Conservation (phyloP, 1,284 basidiomycete species). For the Cystobasidiaceae sp. region DNA sequence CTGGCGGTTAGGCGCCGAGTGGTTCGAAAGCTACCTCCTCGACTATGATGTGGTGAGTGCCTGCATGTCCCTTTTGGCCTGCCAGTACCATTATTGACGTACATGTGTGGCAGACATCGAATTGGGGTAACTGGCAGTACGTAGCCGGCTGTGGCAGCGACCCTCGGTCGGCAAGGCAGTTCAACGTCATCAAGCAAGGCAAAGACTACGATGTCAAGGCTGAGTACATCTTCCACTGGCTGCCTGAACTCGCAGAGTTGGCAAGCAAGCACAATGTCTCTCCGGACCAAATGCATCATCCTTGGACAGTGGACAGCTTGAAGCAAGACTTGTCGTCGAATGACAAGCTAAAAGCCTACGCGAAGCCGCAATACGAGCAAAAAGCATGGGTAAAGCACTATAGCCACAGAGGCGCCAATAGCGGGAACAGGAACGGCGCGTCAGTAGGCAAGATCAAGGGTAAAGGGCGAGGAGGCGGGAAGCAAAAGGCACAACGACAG, state of each 20-base stretch:
- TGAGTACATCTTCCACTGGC: slow-evolving; percentile 51
- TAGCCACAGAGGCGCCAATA: slow-evolving; percentile 15
- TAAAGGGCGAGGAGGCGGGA: neutral
- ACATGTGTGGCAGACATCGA: too few species aligned
- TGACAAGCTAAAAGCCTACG: slow-evolving; percentile 31
- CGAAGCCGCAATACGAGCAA: slow-evolving; percentile 39
- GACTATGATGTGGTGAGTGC: slow-evolving; percentile 47
- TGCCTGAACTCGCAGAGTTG: slow-evolving; percentile 51
- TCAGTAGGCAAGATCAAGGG: neutral
- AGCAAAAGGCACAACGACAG: slow-evolving; percentile 5
- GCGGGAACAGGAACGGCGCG: neutral
- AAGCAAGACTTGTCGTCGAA: neutral
- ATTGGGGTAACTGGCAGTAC: slow-evolving; percentile 52
- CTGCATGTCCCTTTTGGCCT: neutral
- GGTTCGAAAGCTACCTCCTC: slow-evolving; percentile 27
- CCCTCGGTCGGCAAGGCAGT: slow-evolving; percentile 53
- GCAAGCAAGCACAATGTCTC: slow-evolving; percentile 43
- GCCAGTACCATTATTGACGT: too few species aligned
- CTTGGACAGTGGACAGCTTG: slow-evolving; percentile 24
- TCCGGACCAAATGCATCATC: slow-evolving; percentile 36
- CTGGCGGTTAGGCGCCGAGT: slow-evolving; percentile 56
- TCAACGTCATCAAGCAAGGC: slow-evolving; percentile 57
- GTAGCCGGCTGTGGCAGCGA: slow-evolving; percentile 57
- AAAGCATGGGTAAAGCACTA: slow-evolving; percentile 39
- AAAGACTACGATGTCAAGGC: slow-evolving; percentile 44